Percentiles rank a stretch among this genome's conserved stretches.
phyloP scores from a whole-genome alignment of 2,329 filamentous ascomycete genomes.

The Cercospora sp. region DNA sequence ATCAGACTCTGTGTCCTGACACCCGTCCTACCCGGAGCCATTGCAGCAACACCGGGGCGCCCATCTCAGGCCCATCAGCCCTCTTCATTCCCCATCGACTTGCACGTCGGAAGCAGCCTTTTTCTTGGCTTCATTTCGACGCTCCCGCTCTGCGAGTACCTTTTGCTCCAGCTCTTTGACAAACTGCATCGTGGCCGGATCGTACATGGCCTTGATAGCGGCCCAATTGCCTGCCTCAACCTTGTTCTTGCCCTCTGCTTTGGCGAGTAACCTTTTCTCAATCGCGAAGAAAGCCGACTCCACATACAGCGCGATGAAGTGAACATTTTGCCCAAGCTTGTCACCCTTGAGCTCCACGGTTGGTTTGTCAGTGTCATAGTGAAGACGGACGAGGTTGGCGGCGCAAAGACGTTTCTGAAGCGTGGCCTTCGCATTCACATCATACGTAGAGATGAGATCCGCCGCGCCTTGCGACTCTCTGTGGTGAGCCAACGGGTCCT shows the following conservation, averaged over 20 bases:
- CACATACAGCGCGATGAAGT: slow-evolving; percentile 64
- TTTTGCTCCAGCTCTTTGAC: slow-evolving; percentile 34
- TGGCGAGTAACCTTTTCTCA: slow-evolving; percentile 60
- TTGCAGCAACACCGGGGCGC: neutral
- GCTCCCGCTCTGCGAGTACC: slow-evolving; percentile 22
- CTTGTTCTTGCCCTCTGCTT: slow-evolving; percentile 65
- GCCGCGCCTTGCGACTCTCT: neutral
- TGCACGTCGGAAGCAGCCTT: neutral
- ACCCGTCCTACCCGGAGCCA: neutral
- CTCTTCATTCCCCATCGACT: neutral
- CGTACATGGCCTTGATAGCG: slow-evolving; percentile 59
- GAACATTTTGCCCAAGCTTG: slow-evolving; percentile 50
- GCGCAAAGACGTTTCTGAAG: slow-evolving; percentile 37
- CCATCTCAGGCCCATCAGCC: neutral
- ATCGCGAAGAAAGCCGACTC: slow-evolving; percentile 64
- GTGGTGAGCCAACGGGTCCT: slow-evolving; percentile 8
- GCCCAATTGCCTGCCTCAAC: slow-evolving; percentile 68
- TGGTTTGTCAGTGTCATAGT: slow-evolving; percentile 53
- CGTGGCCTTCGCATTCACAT: slow-evolving; percentile 43
- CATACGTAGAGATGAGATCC: slow-evolving; percentile 35
- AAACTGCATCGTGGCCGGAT: slow-evolving; percentile 40
- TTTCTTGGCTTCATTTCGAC: slow-evolving; percentile 13
- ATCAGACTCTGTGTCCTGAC: neutral
- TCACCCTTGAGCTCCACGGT: slow-evolving; percentile 59
- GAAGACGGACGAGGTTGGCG: slow-evolving; percentile 39